Conservation (phyloP, 768 basidiomycete genomes). For the Mycena rosella region DNA sequence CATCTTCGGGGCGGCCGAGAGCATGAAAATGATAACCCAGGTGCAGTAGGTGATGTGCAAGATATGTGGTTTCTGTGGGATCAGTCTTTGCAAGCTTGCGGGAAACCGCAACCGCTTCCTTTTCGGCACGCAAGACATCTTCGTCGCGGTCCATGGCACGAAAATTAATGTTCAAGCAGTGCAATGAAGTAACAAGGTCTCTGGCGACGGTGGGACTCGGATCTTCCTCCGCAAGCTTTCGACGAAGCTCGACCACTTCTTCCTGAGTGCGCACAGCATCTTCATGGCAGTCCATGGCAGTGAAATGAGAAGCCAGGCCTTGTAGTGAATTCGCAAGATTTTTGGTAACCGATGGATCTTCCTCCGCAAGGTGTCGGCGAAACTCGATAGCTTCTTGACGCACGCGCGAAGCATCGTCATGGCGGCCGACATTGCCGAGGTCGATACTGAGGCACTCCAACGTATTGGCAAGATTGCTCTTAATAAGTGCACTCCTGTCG, state of each 20-base stretch:
- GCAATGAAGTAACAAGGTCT: too few relatives aligned
- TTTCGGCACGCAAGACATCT: too few relatives aligned
- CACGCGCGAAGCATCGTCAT: too few relatives aligned
- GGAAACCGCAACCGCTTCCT: not conserved
- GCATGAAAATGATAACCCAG: not conserved
- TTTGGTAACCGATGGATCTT: not conserved
- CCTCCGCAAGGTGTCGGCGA: too few relatives aligned
- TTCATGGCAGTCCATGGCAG: not conserved
- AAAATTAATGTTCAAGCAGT: too few relatives aligned
- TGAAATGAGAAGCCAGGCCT: not conserved
- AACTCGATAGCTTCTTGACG: too few relatives aligned
- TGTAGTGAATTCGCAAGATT: not conserved
- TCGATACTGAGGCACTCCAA: not conserved
- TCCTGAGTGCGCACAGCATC: not conserved
- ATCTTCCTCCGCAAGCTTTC: too few relatives aligned
- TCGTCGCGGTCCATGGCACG: too few relatives aligned
- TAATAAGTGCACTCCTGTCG: not conserved
- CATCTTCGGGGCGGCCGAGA: not conserved
- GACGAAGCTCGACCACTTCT: too few relatives aligned
- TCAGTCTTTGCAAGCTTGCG: not conserved
- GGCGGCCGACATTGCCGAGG: not conserved
- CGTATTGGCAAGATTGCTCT: not conserved
- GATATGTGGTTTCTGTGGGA: too few relatives aligned
- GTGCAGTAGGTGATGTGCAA: too few relatives aligned
- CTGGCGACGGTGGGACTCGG: too few relatives aligned